Evolutionary conservation across 768 basidiomycete genomes (phyloP), one percentile per base, ranked within the genome.

Genomic region (Pilatotrama ljubarskyi): DNA sequence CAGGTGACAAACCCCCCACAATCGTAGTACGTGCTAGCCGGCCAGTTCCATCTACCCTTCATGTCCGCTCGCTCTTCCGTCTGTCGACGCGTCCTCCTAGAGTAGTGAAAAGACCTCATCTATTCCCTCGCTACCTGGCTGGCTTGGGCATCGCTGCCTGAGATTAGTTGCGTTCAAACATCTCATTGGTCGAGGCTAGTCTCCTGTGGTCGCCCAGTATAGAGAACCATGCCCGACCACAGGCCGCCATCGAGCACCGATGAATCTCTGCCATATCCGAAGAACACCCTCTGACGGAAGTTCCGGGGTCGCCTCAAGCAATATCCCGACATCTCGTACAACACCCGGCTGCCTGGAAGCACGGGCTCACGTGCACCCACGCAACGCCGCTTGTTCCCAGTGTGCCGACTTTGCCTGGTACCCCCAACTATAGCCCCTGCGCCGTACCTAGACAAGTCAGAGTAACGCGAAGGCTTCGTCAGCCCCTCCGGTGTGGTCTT

Each of bases 351-450:
- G 51, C 29, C 29, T 36, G 48, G 29, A 35, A 35, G 48, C 29
- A 24, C 26, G 35, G 4, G 32, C 15, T n/a, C 51, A 52, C 51
- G 51, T 52, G 51, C 24, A 25, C 26, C 6, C 7, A 26, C 25
- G 18, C 25, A 43, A 20, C 51, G 51, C 17, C 24, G 22, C 17
- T 18, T 37, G 18, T 41, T 41, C 22, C 36, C 24, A 40, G 36
- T 38, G 24, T 41, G 38, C 36, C 35, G 18, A 20, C 24, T 41
- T 18, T 37, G 38, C 22, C 38, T 37, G 36, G 17, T 29, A 7
- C 32, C n/a, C n/a, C 48, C 48, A 49, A 35, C 48, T 49, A 49
- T 49, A 49, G 48, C 29, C 48, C 17, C 48, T 32, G 48, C 48
- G 10, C 47, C 37, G 37, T n/a, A 22, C 40, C 22, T 26, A 26